Evolutionary conservation across 2,329 filamentous ascomycete genomes (phyloP), one percentile per base, ranked within the genome.

Genomic region (Cercospora sp.): DNA sequence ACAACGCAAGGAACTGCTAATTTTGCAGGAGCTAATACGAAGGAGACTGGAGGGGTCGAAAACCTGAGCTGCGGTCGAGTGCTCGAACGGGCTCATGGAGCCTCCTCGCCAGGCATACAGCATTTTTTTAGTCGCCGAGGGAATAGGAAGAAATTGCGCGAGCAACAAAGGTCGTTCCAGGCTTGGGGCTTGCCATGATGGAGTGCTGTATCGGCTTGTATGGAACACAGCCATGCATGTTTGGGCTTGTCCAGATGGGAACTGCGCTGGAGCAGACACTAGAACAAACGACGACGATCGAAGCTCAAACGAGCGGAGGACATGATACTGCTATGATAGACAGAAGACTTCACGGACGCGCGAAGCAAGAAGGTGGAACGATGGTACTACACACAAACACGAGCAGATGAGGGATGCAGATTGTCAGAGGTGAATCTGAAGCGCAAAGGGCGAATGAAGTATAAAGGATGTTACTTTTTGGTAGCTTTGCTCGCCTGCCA

Each of bases 11-110:
- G 73, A 77, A 53, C 65, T 79, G 60, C 70, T 73, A 64, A 70
- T 76, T 66, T 70, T 80, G 64, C 78, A 79, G 62, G 77, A 79
- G 63, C 73, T 80, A 12, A 80, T 80, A 61, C 71, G 72, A 20
- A 73, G 78, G 20, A 75, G 72, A 67, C 71, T 79, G 33, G 74
- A 76, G 40, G 64, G 69, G 59, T 69, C 68, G 62, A 75, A 75
- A 71, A 66, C 72, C 20, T 77, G 74, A 75, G 55, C 7, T 16
- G 48, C 48, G 20, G 23, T 53, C 8, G 23, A n/a, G 23, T 53
- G 20, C 26, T 53, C 7, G 48, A 4, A 28, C 3, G 13, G 23
- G 23, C 23, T 28, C 48, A 23, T 28, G 23, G 6, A 53, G 23
- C 26, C 23, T 26, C 12, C 13, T 30, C 6, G 12, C 23, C 48